Base-by-base conservation (phyloP, 208 protist genomes). In the Trypanosoma boissoni region DNA sequence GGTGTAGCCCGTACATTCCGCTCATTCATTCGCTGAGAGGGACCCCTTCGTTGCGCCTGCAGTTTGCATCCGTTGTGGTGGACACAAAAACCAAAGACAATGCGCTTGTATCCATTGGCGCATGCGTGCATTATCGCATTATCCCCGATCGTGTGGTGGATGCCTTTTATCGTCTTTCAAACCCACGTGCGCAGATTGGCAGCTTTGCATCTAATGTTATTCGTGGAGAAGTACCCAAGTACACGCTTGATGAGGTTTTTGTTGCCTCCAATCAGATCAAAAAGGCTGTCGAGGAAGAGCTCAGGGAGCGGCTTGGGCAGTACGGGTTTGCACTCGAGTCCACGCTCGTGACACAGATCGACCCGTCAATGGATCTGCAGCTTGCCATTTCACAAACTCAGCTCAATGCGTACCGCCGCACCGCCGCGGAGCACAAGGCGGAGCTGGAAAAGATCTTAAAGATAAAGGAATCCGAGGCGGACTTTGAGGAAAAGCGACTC, bases 11-110 rank as follows among this genome's bases (percentile, higher is more conserved):
- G 69, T 16, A 86, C n/a, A 34, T 73, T 20, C 78, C 78, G 7
- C 89, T 71, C 55, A 53, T 74, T 37, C 58, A 79, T 36, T 60
- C 41, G 16, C 20, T 87, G 9, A 78, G 78, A 14, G 74, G 80
- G n/a, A 23, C n/a, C 16, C 46, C 90, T 20, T 65, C 83, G 4
- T 72, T 93, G 18, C 46, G 64, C 12, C 64, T 88, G 0, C 68
- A 74, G 46, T 72, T 67, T 45, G 53, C 74, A 32, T 41, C 51
- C 1, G 75, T 91, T 14, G 20, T 18, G 2, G 72, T 88, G 9
- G 81, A 86, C n/a, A 88, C 87, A 1, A 94, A 94, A 56, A 90
- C 87, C 10, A 75, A 72, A 48, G 87, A 94, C 60, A 94, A 90
- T 67, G 83, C 82, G 20, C 66, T 89, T 3, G 83, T 91, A 10